Evolutionary conservation across 1,139 yeast genomes (phyloP), one percentile per base, ranked within the genome.

Genomic region (Candida pseudocylindracea): DNA sequence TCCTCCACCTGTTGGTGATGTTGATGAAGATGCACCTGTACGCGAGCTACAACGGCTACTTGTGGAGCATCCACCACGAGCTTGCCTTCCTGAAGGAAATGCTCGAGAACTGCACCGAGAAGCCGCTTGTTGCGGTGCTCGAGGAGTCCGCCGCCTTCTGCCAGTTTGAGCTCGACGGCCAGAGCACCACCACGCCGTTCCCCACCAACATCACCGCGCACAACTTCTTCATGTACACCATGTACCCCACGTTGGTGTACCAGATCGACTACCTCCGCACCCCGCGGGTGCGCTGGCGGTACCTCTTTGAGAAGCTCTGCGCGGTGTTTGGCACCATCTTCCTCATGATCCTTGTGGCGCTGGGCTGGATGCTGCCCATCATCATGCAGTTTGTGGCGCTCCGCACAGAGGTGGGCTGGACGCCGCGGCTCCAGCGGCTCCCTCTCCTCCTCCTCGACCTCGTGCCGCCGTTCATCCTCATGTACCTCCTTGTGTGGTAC

Each of bases 11-110:
- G n/a, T 57, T 80, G 34, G 95, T 85, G 4, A 55, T 83, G 41
- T 50, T 85, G 40, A 85, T 85, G 96, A 85, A 85, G 48, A 75
- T 74, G 71, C 95, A 85, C 49, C 80, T 94, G 2, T 85, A 72
- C 46, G 80, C 79, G 1, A 80, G 74, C 44, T 85, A 72, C 54
- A 83, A 83, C 46, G 96, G 95, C 0, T 80, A 83, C 47, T 55
- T 83, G 35, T 80, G 93, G 88, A 55, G 51, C 24, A 65, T 75
- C 27, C 44, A 47, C 26, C 53, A 57, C n/a, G 92, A 79, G 42
- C 54, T 75, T 33, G 42, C 56, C 7, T 60, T 56, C 36, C 66
- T 81, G 8, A 54, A 44, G 42, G 42, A 24, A 35, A 55, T 45
- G 36, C 51, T 44, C 37, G 36, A 42, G 2, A 52, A 45, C 2